Conservation (phyloP, 169 alveolate species). For the Eimeria sp. region DNA sequence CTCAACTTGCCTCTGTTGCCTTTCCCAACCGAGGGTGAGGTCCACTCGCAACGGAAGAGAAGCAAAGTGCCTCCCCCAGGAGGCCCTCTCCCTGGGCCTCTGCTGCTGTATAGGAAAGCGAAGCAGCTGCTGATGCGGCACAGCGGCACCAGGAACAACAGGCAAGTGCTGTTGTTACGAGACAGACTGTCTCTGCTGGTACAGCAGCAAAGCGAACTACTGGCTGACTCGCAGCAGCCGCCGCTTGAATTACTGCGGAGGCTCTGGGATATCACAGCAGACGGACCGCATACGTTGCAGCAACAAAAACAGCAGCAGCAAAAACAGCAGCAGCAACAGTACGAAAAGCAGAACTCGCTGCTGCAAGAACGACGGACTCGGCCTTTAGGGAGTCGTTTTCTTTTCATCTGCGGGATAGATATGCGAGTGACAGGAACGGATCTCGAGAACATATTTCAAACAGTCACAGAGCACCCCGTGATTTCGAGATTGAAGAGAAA, state of each 20-base stretch:
- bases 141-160: constrained; percentile 66
- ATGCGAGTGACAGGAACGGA: constrained; percentile 63
- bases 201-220: constrained; percentile 9
- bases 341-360: constrained; percentile 28
- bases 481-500: constrained; percentile 38
- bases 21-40: constrained; percentile 45
- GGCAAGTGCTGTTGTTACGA: constrained; percentile 57
- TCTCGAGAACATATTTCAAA: constrained; percentile 71
- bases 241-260: constrained; percentile 23
- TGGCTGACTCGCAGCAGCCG: background rate
- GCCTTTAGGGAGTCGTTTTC: constrained; percentile 70
- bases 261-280: constrained; percentile 55
- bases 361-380: constrained; percentile 69
- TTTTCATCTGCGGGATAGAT: constrained; percentile 68
- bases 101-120: constrained; percentile 45
- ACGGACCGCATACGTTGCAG: background rate
- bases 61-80: constrained; percentile 42
- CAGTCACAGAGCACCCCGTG: constrained; percentile 38
- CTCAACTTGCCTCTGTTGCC: constrained; percentile 22
- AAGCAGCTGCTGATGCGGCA: constrained; percentile 61
- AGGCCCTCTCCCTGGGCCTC: constrained; percentile 32
- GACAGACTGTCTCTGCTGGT: constrained; percentile 32
- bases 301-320: constrained; percentile 30
- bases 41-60: constrained; percentile 57
- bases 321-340: background rate